Percentiles rank a stretch among this genome's conserved stretches.
These are phyloP conservation scores for Ophiostoma ips DNA, from an alignment of 2,329 filamentous ascomycete genomes.

Conservation along the genomic window DNA sequence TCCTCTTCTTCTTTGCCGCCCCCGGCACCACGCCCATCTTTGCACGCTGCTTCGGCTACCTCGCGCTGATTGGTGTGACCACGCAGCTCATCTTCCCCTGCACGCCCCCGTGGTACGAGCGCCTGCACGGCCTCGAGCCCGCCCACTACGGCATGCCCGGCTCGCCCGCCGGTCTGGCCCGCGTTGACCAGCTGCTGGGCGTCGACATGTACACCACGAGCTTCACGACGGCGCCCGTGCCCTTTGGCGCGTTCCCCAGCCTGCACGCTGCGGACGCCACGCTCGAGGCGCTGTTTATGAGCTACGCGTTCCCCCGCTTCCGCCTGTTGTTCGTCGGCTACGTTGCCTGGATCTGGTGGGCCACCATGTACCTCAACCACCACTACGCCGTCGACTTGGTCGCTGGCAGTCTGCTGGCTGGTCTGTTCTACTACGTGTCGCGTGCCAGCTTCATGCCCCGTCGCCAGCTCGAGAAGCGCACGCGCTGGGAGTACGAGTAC, in stretches of 20 bases:
- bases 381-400: conserved; percentile 94
- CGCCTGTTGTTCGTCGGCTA: conserved; percentile 71
- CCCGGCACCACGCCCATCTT: conserved; percentile 77
- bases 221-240: conserved; percentile 79
- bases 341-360: conserved; percentile 92
- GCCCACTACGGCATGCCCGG: conserved; percentile 87
- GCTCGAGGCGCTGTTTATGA: conserved; percentile 83
- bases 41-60: conserved; percentile 78
- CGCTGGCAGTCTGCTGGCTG: conserved; percentile 64
- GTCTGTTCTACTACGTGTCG: conserved; percentile 67
- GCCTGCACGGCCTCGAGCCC: conserved; percentile 75
- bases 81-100: conserved; percentile 88
- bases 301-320: conserved; percentile 75
- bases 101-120: conserved; percentile 95
- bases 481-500: conserved; percentile 92
- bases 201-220: conserved; percentile 86
- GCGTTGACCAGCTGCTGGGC: conserved; percentile 80
- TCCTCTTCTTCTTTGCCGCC: conserved; percentile 80
- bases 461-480: conserved; percentile 69
- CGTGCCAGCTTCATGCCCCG: conserved; percentile 70
- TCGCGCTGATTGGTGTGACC: conserved; percentile 75
- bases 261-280: conserved; percentile 83
- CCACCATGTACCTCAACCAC: conserved; percentile 95
- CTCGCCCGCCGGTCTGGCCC: conserved; percentile 75
- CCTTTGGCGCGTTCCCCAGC: conserved; percentile 90